A percentile compares a stretch with the other conserved stretches of the same genome.
phyloP scores from a whole-genome alignment of 192 early-diverging fungal genomes.

The Coemansia sp. region DNA sequence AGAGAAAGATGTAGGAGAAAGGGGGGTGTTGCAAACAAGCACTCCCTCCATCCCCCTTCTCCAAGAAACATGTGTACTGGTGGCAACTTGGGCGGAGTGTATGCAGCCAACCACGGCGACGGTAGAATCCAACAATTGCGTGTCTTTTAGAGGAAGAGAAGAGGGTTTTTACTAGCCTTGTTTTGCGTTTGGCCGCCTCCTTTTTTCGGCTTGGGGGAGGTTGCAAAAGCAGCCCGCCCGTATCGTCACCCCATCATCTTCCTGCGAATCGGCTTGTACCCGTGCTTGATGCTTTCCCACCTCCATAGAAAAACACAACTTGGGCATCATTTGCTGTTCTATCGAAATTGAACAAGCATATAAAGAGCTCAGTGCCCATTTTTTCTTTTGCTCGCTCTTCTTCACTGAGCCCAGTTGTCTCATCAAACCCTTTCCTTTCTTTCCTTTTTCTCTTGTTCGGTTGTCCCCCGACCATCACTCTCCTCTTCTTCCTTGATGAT shows the following conservation, averaged over 20 bases:
- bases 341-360: not conserved
- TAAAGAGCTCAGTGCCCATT: not conserved
- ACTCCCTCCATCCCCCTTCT: not conserved
- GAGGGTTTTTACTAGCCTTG: not conserved
- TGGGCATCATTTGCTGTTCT: not conserved
- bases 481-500: not conserved
- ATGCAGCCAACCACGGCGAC: not conserved
- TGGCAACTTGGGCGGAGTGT: not conserved
- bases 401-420: not conserved
- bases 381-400: not conserved
- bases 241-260: not conserved
- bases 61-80: not conserved
- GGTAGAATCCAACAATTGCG: not conserved
- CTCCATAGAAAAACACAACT: not conserved
- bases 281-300: not conserved
- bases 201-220: too few species aligned
- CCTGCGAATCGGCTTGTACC: not conserved
- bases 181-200: not conserved
- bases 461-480: not conserved
- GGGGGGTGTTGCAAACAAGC: not conserved
- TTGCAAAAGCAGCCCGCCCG: too few species aligned
- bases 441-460: not conserved
- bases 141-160: not conserved
- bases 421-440: not conserved
- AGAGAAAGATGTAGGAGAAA: not conserved